phyloP scores from a whole-genome alignment of 2,329 filamentous ascomycete genomes.

The Aspergillus awamori region DNA sequence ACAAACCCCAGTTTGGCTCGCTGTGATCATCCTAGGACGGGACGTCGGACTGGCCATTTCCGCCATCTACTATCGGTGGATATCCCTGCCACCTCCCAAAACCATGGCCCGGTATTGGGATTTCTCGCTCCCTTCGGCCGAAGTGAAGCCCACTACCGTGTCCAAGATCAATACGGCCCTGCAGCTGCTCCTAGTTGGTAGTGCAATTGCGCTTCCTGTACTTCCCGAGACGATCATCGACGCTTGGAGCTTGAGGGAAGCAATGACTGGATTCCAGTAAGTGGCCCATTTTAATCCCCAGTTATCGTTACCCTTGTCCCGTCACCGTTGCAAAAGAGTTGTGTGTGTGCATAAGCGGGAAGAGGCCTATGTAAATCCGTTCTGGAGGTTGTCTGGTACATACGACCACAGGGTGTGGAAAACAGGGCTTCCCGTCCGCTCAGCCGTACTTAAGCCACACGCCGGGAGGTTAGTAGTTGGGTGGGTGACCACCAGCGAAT shows the following conservation, averaged over 20 bases:
- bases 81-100: slow-evolving; percentile 89
- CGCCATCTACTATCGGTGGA: slow-evolving; percentile 94
- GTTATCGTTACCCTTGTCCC: not conserved
- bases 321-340: not conserved
- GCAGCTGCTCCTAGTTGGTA: slow-evolving; percentile 82
- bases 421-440: slow-evolving; percentile 54
- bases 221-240: slow-evolving; percentile 60
- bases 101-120: slow-evolving; percentile 95
- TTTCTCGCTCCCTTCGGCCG: slow-evolving; percentile 72
- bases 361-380: slow-evolving; percentile 22
- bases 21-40: slow-evolving; percentile 84
- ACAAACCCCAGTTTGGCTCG: slow-evolving; percentile 70
- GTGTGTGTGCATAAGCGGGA: not conserved
- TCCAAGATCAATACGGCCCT: slow-evolving; percentile 83
- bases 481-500: slow-evolving; percentile 54
- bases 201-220: slow-evolving; percentile 79
- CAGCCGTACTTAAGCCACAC: slow-evolving; percentile 53
- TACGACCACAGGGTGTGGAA: slow-evolving; percentile 53
- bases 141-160: slow-evolving; percentile 49
- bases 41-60: slow-evolving; percentile 81
- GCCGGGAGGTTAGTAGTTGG: slow-evolving; percentile 53
- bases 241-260: slow-evolving; percentile 63
- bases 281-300: slow-evolving; percentile 20
- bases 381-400: slow-evolving; percentile 24
- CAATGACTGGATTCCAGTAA: slow-evolving; percentile 55